These are phyloP conservation scores for Talaromyces proteolyticus DNA, from an alignment of 495 filamentous ascomycete species.

Conservation along the genomic window DNA sequence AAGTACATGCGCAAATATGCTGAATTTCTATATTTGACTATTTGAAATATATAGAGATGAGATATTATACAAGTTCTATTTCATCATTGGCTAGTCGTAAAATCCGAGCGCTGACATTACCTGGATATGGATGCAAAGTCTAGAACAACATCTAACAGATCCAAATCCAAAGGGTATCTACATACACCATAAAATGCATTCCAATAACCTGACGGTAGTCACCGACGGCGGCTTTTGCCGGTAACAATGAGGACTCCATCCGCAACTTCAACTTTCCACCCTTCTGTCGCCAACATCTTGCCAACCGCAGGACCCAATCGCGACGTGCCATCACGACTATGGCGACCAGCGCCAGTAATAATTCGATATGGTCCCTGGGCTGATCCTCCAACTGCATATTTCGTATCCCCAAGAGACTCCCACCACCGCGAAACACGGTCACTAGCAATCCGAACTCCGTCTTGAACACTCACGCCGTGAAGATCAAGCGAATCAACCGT, in stretches of 20 bases:
- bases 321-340: slow-evolving; percentile 70
- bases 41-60: not conserved
- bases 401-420: slow-evolving; percentile 58
- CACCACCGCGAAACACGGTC: slow-evolving; percentile 72
- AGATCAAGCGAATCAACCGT: slow-evolving; percentile 59
- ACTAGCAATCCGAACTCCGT: slow-evolving; percentile 70
- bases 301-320: slow-evolving; percentile 76
- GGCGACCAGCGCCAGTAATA: slow-evolving; percentile 73
- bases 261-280: slow-evolving; percentile 73
- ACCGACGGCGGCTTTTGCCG: slow-evolving; percentile 37
- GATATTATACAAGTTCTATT: not conserved
- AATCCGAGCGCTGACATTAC: too few species aligned
- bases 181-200: not conserved
- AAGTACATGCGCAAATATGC: too few species aligned
- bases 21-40: too few species aligned
- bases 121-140: too few species aligned
- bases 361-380: slow-evolving; percentile 55
- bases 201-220: too few species aligned
- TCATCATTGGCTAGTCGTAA: not conserved
- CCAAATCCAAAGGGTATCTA: slow-evolving; percentile 10
- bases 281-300: slow-evolving; percentile 66
- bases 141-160: too few species aligned
- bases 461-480: slow-evolving; percentile 75
- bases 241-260: slow-evolving; percentile 60
- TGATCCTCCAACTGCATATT: slow-evolving; percentile 37